phyloP scores from a whole-genome alignment of 2,329 filamentous ascomycete species.

The Pezicula carpinea region DNA sequence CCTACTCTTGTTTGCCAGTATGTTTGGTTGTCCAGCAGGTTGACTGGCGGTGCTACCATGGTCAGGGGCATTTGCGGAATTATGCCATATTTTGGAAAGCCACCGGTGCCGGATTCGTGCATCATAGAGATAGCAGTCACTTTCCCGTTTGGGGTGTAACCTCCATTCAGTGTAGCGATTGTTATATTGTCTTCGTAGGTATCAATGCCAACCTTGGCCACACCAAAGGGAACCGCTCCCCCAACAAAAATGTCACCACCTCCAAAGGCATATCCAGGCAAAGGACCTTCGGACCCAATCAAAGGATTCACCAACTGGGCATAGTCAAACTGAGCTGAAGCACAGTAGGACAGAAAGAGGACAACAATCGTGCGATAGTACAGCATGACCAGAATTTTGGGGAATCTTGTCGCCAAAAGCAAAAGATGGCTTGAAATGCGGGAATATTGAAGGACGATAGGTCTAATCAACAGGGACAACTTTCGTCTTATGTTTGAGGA shows the following conservation, averaged over 20 bases:
- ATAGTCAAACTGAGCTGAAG: slow-evolving; percentile 24
- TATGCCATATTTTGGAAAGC: slow-evolving; percentile 54
- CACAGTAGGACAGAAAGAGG: too few relatives aligned
- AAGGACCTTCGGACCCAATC: slow-evolving; percentile 42
- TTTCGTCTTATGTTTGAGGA: too few relatives aligned
- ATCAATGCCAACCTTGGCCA: slow-evolving; percentile 11
- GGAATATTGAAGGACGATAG: too few relatives aligned
- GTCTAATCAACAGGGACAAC: too few relatives aligned
- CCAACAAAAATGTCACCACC: slow-evolving; percentile 20
- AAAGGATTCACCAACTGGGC: slow-evolving; percentile 44
- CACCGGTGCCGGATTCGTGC: slow-evolving; percentile 53
- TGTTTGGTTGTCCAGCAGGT: slow-evolving; percentile 42
- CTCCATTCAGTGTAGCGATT: slow-evolving; percentile 26
- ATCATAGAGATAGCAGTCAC: slow-evolving; percentile 48
- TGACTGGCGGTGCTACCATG: slow-evolving; percentile 27
- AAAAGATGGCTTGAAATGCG: too few relatives aligned
- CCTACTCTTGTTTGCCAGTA: slow-evolving; percentile 38
- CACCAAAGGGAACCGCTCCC: slow-evolving; percentile 10
- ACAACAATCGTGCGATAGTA: too few relatives aligned
- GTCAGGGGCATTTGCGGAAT: slow-evolving; percentile 44
- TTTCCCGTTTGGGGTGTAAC: slow-evolving; percentile 36
- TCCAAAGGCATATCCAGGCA: slow-evolving; percentile 38
- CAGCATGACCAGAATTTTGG: too few relatives aligned
- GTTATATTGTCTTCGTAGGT: slow-evolving; percentile 21
- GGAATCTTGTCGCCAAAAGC: too few relatives aligned